A percentile compares a stretch with the other conserved stretches of the same genome.
Evolutionary conservation across 1,139 yeast species (phyloP).

Genomic region (Kurtzmaniella quercitrusa): DNA sequence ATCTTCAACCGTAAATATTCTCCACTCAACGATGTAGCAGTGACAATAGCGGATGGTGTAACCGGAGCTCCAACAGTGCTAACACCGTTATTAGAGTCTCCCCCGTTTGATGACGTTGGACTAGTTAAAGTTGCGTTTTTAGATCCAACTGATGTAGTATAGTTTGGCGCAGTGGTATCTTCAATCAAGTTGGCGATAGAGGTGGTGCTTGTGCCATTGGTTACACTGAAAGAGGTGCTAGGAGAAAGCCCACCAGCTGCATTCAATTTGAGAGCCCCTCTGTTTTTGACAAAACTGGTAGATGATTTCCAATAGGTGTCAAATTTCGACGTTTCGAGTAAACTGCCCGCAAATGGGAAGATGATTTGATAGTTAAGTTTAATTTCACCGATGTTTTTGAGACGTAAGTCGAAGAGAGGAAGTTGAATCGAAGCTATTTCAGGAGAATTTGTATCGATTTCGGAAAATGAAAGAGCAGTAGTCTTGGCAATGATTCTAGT

Average conservation of each 20-base stretch:
- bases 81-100: constrained; percentile 7
- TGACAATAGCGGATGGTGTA: constrained; percentile 66
- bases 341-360: constrained; percentile 81
- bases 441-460: constrained; percentile 40
- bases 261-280: constrained; percentile 26
- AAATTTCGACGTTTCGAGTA: constrained; percentile 85
- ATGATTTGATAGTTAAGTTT: constrained; percentile 78
- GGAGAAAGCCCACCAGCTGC: constrained; percentile 44
- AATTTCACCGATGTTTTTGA: constrained; percentile 79
- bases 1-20: constrained; percentile 69
- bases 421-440: constrained; percentile 49
- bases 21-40: constrained; percentile 88
- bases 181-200: neutral
- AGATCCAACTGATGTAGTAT: neutral
- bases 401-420: constrained; percentile 78
- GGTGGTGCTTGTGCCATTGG: constrained; percentile 11
- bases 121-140: neutral
- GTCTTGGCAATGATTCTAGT: constrained; percentile 88
- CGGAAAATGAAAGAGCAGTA: constrained; percentile 62
- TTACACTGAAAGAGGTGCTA: constrained; percentile 31
- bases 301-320: constrained; percentile 98
- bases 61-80: constrained; percentile 16
- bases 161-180: neutral
- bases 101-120: constrained; percentile 4
- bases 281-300: constrained; percentile 36